These are phyloP conservation scores for Calocybe cyanea DNA, from an alignment of 768 basidiomycete species.

Conservation along the genomic window DNA sequence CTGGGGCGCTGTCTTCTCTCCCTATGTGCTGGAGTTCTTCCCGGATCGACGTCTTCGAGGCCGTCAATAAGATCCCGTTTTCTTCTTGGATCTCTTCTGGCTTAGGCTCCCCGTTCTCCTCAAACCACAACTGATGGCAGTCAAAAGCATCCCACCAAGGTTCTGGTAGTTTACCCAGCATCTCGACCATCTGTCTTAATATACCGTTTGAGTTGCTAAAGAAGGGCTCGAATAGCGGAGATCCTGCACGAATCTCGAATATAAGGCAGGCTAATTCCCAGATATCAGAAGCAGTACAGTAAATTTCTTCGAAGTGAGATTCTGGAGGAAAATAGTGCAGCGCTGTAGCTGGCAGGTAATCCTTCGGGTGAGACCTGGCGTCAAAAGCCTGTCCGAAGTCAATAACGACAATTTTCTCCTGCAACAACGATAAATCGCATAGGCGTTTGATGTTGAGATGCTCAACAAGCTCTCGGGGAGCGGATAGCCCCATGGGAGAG, in stretches of 20 bases:
- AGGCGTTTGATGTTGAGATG: too few relatives aligned
- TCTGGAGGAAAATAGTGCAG: conserved; percentile 33
- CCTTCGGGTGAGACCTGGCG: conserved; percentile 17
- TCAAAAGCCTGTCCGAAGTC: conserved; percentile 38
- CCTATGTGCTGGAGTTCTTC: too few relatives aligned
- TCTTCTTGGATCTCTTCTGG: too few relatives aligned
- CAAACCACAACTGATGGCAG: conserved; percentile 29
- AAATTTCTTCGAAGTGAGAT: conserved; percentile 26
- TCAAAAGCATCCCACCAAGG: conserved; percentile 37
- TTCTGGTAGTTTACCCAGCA: conserved; percentile 36
- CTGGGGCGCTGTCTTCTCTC: too few relatives aligned
- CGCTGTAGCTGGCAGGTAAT: conserved; percentile 28
- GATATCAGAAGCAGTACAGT: conserved; percentile 28
- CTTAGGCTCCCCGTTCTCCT: conserved; percentile 32
- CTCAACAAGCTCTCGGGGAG: conserved; percentile 27
- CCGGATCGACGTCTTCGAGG: too few relatives aligned
- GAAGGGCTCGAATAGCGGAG: conserved; percentile 36
- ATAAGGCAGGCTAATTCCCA: conserved; percentile 40
- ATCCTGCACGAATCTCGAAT: conserved; percentile 40
- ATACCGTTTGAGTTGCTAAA: conserved; percentile 25
- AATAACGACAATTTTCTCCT: conserved; percentile 27
- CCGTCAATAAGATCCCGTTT: too few relatives aligned
- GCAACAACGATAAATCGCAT: conserved; percentile 21
- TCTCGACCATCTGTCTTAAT: conserved; percentile 32
- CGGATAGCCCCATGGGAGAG: conserved; percentile 20